Base-by-base conservation (phyloP, 2,329 filamentous ascomycete species). In the Dothiorella sarmentorum region DNA sequence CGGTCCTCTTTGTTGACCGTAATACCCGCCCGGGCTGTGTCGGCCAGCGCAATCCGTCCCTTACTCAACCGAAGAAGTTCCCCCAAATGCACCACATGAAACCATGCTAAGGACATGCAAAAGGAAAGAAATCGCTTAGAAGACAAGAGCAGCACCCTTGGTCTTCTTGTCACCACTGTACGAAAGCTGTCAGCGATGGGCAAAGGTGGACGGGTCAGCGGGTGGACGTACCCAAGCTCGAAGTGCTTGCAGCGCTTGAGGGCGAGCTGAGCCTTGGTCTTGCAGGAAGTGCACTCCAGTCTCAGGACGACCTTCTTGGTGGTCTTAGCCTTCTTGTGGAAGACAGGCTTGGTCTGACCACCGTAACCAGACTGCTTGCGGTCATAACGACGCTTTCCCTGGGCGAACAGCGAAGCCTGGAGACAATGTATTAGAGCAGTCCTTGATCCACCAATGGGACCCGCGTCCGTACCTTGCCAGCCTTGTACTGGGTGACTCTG, bases 191-290 rank as follows among this genome's bases (percentile, higher is more conserved):
- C 31, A 52, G 40, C 42, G 63, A 22, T 26, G 58, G 18, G 10
- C 17, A 9, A 63, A 37, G 13, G 7, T 18, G 11, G 1, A 3
- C 22, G 29, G 49, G 27, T 2, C 4, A 37, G n/a, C 18, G 24
- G 26, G 17, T 15, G 11, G 24, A 86, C 90, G 67, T 91, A 96
- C 90, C 91, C 94, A 76, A 99, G 84, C 85, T 99, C 94, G 82
- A 99, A 99, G 87, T 99, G 94, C 90, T 99, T 99, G 91, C 94
- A 99, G 78, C 94, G 91, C 90, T 99, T 99, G 80, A 99, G 85
- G 71, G 94, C 86, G 76, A 99, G 85, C 85, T 99, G 91, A 80
- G 87, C 87, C 89, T 97, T 97, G 78, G 91, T 88, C 89, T 97
- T 97, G 91, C 94, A 99, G 71, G 82, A 79, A 76, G 91, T 93